Base-by-base conservation (phyloP, 2,329 filamentous ascomycete genomes). In the Catunica adiposa region DNA sequence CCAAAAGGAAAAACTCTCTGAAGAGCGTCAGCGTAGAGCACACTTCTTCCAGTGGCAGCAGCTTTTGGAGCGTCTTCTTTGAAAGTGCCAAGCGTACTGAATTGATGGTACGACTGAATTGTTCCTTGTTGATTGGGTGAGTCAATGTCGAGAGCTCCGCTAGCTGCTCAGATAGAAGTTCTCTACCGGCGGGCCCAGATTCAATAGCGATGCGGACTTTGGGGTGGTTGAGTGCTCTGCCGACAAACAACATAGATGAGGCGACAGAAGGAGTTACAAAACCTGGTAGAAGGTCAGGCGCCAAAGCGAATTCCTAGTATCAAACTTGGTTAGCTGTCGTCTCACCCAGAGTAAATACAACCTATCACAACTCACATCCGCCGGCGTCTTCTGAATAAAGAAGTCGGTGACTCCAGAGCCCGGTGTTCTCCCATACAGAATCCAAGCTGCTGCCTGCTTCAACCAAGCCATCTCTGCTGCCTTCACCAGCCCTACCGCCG, bases 391-490 rank as follows among this genome's bases (percentile, higher is more conserved):
- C 69, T 23, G 76, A 31, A 97, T 79, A 65, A 95, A 95, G 66
- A 97, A 97, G 31, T 58, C 56, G 67, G 78, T 75, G 3, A 75
- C 77, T 2, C 87, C 88, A 65, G 86, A 82, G 14, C 76, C 77
- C 0, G 90, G 89, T 57, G 95, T 69, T 53, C 84, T 80, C 3
- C 92, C 92, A 66, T 95, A 94, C 14, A 97, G 69, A 7, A 97
- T 76, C 90, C 90, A 98, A 25, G 86, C 85, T 3, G 88, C 86
- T 9, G 94, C 75, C 64, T 95, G 89, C 66, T 88, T 86, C 64
- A 97, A 71, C 92, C 92, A 98, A 7, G 89, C 85, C 29, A 79
- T 84, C 69, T 98, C 90, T 0, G 89, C 89, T 22, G 87, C 76
- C 14, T 73, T 77, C n/a, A 87, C 77, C 37, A 97, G 71, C 58